Evolutionary conservation across 1,139 yeast species (phyloP).

Genomic region (Hyphopichia fennica): DNA sequence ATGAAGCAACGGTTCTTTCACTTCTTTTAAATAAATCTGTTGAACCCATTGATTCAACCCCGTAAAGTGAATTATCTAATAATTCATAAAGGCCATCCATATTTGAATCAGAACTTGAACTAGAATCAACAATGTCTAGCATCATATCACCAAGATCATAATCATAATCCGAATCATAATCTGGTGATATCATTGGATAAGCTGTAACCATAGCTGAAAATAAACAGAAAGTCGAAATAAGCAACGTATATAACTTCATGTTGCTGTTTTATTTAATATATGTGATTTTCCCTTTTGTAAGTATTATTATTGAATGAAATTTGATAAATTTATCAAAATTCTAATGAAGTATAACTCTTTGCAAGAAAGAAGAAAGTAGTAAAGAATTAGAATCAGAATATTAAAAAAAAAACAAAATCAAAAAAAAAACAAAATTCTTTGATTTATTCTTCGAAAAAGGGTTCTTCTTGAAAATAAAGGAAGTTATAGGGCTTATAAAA

Average conservation of each 20-base stretch:
- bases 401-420: too few species aligned
- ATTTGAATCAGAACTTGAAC: neutral
- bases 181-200: constrained; percentile 20
- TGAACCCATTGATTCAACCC: neutral
- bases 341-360: too few species aligned
- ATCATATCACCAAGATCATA: constrained; percentile 13
- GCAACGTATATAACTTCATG: neutral
- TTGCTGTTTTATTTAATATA: neutral
- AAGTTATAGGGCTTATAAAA: too few species aligned
- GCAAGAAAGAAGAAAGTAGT: too few species aligned
- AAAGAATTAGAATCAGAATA: too few species aligned
- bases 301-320: too few species aligned
- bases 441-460: too few species aligned
- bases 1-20: constrained; percentile 20
- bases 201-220: constrained; percentile 11
- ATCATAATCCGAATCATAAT: constrained; percentile 14
- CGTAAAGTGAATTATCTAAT: neutral
- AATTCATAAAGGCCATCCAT: neutral
- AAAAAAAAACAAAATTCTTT: too few species aligned
- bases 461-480: too few species aligned
- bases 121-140: neutral
- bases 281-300: too few species aligned
- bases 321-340: too few species aligned
- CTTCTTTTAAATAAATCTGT: constrained; percentile 10
- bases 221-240: constrained; percentile 8